Evolutionary conservation across 2,329 filamentous ascomycete species (phyloP).

Genomic region (Microsporum canis): DNA sequence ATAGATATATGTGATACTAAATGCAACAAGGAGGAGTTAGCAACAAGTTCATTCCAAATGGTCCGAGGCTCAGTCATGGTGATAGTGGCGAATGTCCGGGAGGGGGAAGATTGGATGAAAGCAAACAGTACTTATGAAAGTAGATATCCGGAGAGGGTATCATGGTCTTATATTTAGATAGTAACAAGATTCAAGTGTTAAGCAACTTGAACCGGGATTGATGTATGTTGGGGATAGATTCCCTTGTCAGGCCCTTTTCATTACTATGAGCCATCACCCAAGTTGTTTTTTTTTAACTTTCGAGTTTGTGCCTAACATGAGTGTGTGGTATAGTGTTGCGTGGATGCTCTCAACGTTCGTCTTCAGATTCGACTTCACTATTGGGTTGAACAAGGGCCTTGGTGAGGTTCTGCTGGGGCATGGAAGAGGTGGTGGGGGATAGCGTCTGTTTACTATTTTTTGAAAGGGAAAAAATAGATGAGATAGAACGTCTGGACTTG

Average conservation of each 20-base stretch:
- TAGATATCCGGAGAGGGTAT: background rate
- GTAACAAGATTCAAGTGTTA: constrained; percentile 2
- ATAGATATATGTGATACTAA: constrained; percentile 94
- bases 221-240: background rate
- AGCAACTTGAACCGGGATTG: background rate
- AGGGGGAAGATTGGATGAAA: background rate
- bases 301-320: background rate
- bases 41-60: background rate
- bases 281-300: background rate
- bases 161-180: background rate
- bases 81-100: background rate
- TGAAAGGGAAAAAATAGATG: background rate
- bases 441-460: background rate
- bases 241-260: background rate
- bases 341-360: background rate
- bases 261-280: background rate
- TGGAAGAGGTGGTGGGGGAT: background rate
- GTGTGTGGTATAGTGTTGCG: background rate
- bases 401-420: background rate
- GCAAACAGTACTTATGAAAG: constrained; percentile 3
- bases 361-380: background rate
- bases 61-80: constrained; percentile 1
- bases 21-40: constrained; percentile 3
- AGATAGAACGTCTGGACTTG: background rate
- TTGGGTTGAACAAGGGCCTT: background rate